These are phyloP conservation scores for Hypoxylon lienhwacheense DNA, from an alignment of 495 filamentous ascomycete species.

Conservation along the genomic window DNA sequence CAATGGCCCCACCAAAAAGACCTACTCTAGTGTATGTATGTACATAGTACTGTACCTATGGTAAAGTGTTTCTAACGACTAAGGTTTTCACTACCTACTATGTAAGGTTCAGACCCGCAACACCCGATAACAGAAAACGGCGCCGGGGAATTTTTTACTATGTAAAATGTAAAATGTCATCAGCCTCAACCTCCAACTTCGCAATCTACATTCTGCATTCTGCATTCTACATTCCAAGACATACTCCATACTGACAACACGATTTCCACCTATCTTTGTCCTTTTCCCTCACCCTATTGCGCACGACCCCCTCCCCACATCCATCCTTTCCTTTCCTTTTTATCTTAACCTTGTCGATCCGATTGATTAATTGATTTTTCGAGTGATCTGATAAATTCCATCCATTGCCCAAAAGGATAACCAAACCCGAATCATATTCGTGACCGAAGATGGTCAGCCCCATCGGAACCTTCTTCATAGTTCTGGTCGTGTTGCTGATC, in stretches of 20 bases:
- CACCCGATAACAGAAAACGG: conserved; percentile 13
- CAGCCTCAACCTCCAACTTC: conserved; percentile 36
- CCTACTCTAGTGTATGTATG: no score
- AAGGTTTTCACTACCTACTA: no score
- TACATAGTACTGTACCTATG: no score
- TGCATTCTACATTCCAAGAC: conserved; percentile 35
- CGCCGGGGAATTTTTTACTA: conserved; percentile 4
- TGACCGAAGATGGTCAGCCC: conserved; percentile 46
- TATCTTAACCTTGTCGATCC: conserved; percentile 4
- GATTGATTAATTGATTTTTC: not conserved
- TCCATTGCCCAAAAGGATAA: conserved; percentile 11
- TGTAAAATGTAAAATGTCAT: conserved; percentile 30
- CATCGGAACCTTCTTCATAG: conserved; percentile 51
- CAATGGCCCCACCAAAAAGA: conserved; percentile 15
- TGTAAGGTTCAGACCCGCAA: conserved; percentile 28
- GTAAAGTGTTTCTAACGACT: no score
- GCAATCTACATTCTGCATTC: no score
- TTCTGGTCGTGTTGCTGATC: conserved; percentile 54
- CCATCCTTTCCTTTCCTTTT: not conserved
- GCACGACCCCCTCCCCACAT: conserved; percentile 5
- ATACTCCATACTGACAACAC: conserved; percentile 29
- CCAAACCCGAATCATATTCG: conserved; percentile 12
- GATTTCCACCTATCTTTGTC: conserved; percentile 12
- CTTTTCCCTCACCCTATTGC: conserved; percentile 3
- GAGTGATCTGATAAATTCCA: not conserved